Base-by-base conservation (phyloP, 495 filamentous ascomycete species). In the Rusavskia elegans region DNA sequence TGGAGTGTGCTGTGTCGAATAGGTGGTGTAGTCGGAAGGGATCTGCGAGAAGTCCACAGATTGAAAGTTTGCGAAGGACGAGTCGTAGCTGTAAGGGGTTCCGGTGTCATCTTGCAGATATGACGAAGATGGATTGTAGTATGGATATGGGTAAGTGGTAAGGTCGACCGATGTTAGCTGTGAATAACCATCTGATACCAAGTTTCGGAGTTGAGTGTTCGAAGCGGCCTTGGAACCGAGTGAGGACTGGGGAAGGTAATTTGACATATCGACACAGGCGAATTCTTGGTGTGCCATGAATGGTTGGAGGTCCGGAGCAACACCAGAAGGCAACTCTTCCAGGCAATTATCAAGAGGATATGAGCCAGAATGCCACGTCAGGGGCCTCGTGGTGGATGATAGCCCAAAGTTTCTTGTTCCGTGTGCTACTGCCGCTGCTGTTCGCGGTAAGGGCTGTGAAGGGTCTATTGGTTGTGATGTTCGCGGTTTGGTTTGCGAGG, bases 331-430 rank as follows among this genome's bases (percentile, higher is more conserved):
- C n/a, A 23, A 5, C 38, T 25, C 38, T 38, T 36, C 30, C 14
- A 32, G 9, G 20, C 36, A 51, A 19, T 39, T 14, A 29, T 51
- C 14, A 4, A n/a, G 44, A 11, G 9, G 5, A 29, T 46, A 46
- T 10, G 54, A 59, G 17, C 52, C 57, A 17, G 83, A 80, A 63
- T 87, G 83, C 84, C 84, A 87, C 61, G 81, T 85, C 25, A 80
- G 74, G 20, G 83, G 84, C 14, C 84, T 65, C 54, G 52, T 58
- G 50, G 56, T 60, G 42, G 55, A 64, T 55, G 64, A 56, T 57
- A 55, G 59, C 52, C 48, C 59, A 60, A 58, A 17, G 67, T 54
- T 51, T n/a, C 41, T 40, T 13, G 41, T 27, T 32, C 41, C 40
- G 37, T 56, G 56, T 30, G 55, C 59, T 17, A 38, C 16, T 14